Conservation (phyloP, 2,329 filamentous ascomycete species). For the Thelonectria rubi region DNA sequence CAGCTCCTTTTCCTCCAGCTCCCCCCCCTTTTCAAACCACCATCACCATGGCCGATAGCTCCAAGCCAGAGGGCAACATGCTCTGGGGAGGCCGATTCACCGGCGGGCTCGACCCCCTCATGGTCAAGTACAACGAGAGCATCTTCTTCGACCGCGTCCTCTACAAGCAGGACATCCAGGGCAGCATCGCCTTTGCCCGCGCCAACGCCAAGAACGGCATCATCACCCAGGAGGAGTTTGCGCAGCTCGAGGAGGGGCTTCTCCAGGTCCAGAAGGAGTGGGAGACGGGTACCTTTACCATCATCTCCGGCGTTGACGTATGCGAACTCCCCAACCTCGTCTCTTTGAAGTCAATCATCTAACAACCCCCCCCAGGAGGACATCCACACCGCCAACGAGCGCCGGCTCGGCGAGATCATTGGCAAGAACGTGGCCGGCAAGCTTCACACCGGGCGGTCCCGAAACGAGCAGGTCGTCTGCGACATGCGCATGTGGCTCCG, state of each 20-base stretch:
- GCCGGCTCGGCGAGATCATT: conserved; percentile 71
- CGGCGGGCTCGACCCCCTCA: conserved; percentile 77
- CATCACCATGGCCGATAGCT: conserved; percentile 40
- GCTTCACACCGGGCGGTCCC: conserved; percentile 74
- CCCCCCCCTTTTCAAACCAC: not conserved
- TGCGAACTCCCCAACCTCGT: conserved; percentile 45
- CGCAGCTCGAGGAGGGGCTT: conserved; percentile 77
- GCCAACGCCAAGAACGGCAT: conserved; percentile 81
- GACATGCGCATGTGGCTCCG: conserved; percentile 75
- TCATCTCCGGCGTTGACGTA: conserved; percentile 61
- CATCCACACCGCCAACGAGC: conserved; percentile 64
- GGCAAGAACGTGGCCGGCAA: conserved; percentile 76
- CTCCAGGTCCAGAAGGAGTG: conserved; percentile 64
- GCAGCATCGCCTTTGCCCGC: conserved; percentile 82
- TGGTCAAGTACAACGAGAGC: conserved; percentile 85
- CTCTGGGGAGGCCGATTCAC: conserved; percentile 62
- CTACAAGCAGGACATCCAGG: conserved; percentile 82
- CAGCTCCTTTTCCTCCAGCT: not conserved
- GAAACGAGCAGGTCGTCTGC: conserved; percentile 78
- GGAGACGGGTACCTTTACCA: conserved; percentile 59
- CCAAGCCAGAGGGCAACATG: conserved; percentile 46
- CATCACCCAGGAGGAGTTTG: conserved; percentile 76
- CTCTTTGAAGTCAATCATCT: not conserved
- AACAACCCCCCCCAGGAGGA: not conserved
- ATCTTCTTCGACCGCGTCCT: conserved; percentile 82